Base-by-base conservation (phyloP, 169 alveolate genomes). In the Cryptosporidium baileyi region DNA sequence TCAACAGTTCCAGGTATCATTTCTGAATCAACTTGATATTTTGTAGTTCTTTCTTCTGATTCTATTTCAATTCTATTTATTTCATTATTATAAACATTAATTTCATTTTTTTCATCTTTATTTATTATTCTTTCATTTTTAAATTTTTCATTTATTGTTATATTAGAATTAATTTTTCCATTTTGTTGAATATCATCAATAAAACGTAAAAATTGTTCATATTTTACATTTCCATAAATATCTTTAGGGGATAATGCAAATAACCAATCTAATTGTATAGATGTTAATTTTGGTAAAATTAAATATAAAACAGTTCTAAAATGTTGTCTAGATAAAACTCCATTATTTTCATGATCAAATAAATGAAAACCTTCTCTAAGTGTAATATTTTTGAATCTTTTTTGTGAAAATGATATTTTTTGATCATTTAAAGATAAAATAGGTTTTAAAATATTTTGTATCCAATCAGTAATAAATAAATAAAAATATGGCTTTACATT, bases 381-480 rank as follows among this genome's bases (percentile, higher is more conserved):
- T 15, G 74, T 54, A 38, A 74, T 74, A 9, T 51, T 54, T 36
- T 74, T 57, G n/a, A 30, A 13, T 11, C 41, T 51, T 4, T 51
- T 32, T n/a, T 17, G 32, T 6, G 63, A 36, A 7, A 11, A 26
- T n/a, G 32, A 8, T 8, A 30, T 26, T 3, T 28, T 54, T n/a
- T 8, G 28, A n/a, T 28, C 24, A n/a, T 74, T 74, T n/a, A 54
- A 15, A 3, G 26, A 41, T 7, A 30, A 32, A 38, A 57, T 38
- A 13, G 85, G 85, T 26, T 44, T 74, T 34, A 74, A 41, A 40
- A 74, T 74, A 6, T 24, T 34, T 5, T 36, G 59, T 17, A 74
- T 74, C 85, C 85, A 74, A 47, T 74, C 85, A 7, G 51, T 74
- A 41, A 74, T 74, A 38, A 74, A 51, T n/a, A 54, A 59, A 74